Percentiles rank a stretch among this genome's conserved stretches.
Evolutionary conservation across 306 rosid species (phyloP).

Genomic region (Quillaja saponaria): DNA sequence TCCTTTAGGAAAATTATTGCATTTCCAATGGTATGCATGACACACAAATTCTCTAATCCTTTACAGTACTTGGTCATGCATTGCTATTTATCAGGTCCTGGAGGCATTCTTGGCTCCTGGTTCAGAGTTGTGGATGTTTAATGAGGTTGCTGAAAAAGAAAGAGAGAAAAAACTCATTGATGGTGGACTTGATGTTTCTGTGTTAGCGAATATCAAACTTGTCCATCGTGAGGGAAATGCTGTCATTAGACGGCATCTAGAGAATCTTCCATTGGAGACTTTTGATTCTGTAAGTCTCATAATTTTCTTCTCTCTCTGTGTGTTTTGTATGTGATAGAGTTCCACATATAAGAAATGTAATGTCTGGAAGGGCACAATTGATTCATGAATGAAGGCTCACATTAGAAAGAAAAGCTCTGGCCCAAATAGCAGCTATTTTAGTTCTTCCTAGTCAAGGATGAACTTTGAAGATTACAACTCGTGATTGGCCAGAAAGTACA

Average conservation of each 20-base stretch:
- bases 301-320: conserved; percentile 17
- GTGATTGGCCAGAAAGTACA: conserved; percentile 14
- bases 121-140: conserved; percentile 98
- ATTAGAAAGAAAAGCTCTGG: no score
- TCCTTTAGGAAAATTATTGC: no score
- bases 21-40: no score
- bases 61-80: conserved; percentile 11
- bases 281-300: conserved; percentile 84
- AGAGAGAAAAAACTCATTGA: conserved; percentile 86
- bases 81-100: conserved; percentile 65
- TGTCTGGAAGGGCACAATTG: conserved; percentile 15
- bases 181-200: conserved; percentile 84
- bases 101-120: conserved; percentile 91
- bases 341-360: background rate
- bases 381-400: no score
- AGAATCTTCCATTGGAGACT: conserved; percentile 89
- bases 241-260: conserved; percentile 90
- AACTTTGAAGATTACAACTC: no score
- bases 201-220: conserved; percentile 74
- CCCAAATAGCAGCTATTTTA: no score
- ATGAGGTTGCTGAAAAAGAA: conserved; percentile 82
- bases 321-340: conserved; percentile 11
- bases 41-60: no score
- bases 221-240: conserved; percentile 94
- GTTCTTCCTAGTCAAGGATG: no score